phyloP scores from a whole-genome alignment of 2,329 filamentous ascomycete species.

The Sclerotinia glacialis region DNA sequence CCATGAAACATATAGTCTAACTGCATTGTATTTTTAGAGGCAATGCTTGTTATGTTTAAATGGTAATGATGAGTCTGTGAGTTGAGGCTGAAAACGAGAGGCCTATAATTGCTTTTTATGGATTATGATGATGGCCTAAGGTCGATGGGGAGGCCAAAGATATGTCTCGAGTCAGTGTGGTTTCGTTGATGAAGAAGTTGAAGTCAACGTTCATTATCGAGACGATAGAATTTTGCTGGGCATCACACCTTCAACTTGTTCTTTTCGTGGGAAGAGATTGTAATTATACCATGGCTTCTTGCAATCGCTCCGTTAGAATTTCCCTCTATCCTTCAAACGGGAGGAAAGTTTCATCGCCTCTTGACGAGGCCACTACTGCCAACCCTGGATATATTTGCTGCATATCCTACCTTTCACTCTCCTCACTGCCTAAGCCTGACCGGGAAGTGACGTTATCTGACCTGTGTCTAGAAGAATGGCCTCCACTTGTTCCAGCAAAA shows the following conservation, averaged over 20 bases:
- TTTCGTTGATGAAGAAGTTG: too few species aligned
- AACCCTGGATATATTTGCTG: background rate
- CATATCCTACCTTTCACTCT: too few species aligned
- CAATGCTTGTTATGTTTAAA: too few species aligned
- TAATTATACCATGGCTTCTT: background rate
- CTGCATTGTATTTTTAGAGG: background rate
- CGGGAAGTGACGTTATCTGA: background rate
- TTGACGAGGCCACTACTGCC: background rate
- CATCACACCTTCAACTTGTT: too few species aligned
- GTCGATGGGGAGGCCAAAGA: background rate
- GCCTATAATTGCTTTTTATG: too few species aligned
- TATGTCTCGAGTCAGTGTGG: too few species aligned
- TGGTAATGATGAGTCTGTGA: too few species aligned
- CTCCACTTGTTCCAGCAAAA: too few species aligned
- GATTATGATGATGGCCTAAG: too few species aligned
- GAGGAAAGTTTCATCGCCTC: background rate
- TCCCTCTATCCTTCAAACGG: background rate
- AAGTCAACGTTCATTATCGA: background rate
- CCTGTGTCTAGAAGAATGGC: background rate
- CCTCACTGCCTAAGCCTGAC: background rate
- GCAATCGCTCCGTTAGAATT: background rate
- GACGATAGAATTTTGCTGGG: too few species aligned
- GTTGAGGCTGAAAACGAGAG: too few species aligned
- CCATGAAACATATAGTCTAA: background rate
- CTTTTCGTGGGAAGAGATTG: background rate